Base-by-base conservation (phyloP, 2,329 filamentous ascomycete species). In the Cryphonectria parasitica region DNA sequence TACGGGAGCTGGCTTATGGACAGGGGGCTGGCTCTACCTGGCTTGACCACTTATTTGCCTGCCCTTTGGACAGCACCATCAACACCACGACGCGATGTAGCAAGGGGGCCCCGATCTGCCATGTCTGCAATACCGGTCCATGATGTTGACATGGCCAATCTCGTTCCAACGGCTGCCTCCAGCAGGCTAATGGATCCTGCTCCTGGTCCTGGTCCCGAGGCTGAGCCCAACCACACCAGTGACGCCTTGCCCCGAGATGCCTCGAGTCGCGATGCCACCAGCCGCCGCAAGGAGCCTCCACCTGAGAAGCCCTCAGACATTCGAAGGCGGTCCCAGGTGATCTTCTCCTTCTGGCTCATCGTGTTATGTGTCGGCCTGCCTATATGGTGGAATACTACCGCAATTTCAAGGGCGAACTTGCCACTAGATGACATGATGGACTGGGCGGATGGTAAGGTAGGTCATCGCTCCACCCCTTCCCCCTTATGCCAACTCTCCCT, bases 361-460 rank as follows among this genome's bases (percentile, higher is more conserved):
- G 93, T 97, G 8, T 79, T 97, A 8, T 87, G 91, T 41, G 82
- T 99, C 7, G 96, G 96, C 2, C 80, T 99, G 74, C 96, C 96
- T 70, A 91, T 97, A 87, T 99, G 96, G 96, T 97, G 94, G 90
- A 90, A 90, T 80, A 98, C 96, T 0, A 99, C 96, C 4, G 92
- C 92, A 0, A 97, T 98, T 69, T 95, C 97, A 80, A 89, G 96
- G 69, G 95, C 95, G 17, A 87, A 90, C 61, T 83, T 99, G 75
- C 96, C 96, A 6, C 81, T 98, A 75, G 87, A 92, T 77, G 88
- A 90, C 68, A 99, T 99, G 96, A 88, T 92, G 75, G 88, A 92
- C 73, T 98, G 96, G 95, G 92, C 94, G 13, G 92, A 97, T 77
- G 94, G 94, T 74, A 93, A 92, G 87, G 95, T 97, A 80, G 73